A percentile compares a stretch with the other conserved stretches of the same genome.
These are phyloP conservation scores for Vaccinium vitisidaea DNA, from an alignment of 148 eudicot genomes.

Conservation along the genomic window DNA sequence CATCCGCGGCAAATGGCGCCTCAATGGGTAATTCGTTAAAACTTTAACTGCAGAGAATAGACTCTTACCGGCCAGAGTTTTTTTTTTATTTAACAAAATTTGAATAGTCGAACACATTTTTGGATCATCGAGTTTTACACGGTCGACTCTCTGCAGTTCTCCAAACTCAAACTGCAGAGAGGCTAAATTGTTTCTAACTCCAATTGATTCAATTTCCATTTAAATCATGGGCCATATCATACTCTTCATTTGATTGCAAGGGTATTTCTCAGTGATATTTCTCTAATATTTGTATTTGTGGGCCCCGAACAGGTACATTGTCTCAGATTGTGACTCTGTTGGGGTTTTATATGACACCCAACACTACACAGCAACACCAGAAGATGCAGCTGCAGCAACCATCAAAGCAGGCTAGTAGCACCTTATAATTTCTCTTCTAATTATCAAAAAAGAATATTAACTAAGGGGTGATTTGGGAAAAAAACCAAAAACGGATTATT, in stretches of 20 bases:
- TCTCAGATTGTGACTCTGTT: slow-evolving; percentile 92
- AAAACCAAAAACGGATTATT: no score
- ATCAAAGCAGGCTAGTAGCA: slow-evolving; percentile 69
- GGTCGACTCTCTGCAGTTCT: no score
- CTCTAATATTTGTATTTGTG: slow-evolving; percentile 8
- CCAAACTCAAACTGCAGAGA: no score
- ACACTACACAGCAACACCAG: slow-evolving; percentile 81
- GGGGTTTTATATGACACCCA: slow-evolving; percentile 68
- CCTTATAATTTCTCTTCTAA: not conserved
- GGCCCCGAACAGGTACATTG: slow-evolving; percentile 74
- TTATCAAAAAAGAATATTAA: no score
- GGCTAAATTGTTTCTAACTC: no score
- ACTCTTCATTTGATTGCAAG: not conserved
- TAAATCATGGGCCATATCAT: not conserved
- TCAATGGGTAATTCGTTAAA: slow-evolving; percentile 51
- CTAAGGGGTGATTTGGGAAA: no score
- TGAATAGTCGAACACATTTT: no score
- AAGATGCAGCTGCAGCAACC: slow-evolving; percentile 84
- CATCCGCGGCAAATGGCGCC: slow-evolving; percentile 85
- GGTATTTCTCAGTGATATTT: not conserved
- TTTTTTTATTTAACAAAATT: no score
- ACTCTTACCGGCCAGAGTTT: no score
- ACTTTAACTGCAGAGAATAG: no score
- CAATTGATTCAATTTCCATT: no score
- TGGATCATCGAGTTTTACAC: no score